Percentiles rank a stretch among this genome's conserved stretches.
Conservation (phyloP, 148 eudicot species). For the Mesembryanthemum crystallinum region DNA sequence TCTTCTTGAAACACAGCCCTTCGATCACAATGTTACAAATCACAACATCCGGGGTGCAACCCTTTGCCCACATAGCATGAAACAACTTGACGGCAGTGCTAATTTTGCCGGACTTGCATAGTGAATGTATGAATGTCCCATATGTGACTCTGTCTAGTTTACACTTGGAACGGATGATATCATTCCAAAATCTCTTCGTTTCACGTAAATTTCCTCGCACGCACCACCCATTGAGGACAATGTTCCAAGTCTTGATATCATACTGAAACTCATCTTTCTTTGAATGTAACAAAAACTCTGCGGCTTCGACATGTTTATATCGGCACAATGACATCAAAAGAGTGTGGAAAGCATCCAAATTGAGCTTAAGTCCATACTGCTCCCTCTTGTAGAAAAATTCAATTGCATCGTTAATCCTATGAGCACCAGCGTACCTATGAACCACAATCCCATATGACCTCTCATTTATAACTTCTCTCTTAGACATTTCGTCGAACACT, state of each 20-base stretch:
- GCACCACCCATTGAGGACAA: slow-evolving; percentile 87
- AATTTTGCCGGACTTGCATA: slow-evolving; percentile 68
- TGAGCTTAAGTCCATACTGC: slow-evolving; percentile 51
- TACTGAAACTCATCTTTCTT: slow-evolving; percentile 45
- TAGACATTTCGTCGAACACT: slow-evolving; percentile 73
- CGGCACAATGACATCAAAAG: slow-evolving; percentile 65
- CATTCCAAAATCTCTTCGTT: slow-evolving; percentile 79
- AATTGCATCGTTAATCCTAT: slow-evolving; percentile 58
- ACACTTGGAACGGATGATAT: slow-evolving; percentile 47
- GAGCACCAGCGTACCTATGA: slow-evolving; percentile 68
- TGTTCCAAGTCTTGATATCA: slow-evolving; percentile 70
- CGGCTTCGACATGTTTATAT: slow-evolving; percentile 73
- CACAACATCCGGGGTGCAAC: slow-evolving; percentile 59
- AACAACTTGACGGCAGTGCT: slow-evolving; percentile 55
- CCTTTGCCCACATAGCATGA: slow-evolving; percentile 59
- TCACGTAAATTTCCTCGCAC: slow-evolving; percentile 63
- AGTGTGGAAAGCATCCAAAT: slow-evolving; percentile 61
- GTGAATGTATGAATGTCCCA: slow-evolving; percentile 62
- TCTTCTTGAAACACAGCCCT: slow-evolving; percentile 78
- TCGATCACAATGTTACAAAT: slow-evolving; percentile 71
- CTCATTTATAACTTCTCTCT: slow-evolving; percentile 49
- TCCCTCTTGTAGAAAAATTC: slow-evolving; percentile 53
- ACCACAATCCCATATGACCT: slow-evolving; percentile 60
- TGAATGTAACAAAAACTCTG: slow-evolving; percentile 61
- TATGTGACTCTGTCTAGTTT: slow-evolving; percentile 63